Evolutionary conservation across 495 filamentous ascomycete species (phyloP).

Genomic region (Cercophora scortea): DNA sequence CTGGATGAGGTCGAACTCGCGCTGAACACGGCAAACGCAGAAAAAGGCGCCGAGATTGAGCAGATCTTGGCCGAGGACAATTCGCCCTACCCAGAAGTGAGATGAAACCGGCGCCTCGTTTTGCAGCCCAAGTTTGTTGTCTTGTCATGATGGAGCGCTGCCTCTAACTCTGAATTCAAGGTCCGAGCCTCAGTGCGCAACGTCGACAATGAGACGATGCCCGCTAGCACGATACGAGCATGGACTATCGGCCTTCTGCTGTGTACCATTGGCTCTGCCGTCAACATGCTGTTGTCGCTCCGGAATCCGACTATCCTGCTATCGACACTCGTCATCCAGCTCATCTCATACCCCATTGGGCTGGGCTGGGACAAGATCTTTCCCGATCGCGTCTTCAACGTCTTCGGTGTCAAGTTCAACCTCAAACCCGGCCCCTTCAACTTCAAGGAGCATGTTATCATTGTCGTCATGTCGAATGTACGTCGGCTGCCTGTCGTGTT

Average conservation of each 20-base stretch:
- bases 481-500: constrained; percentile 3
- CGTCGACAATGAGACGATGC: constrained; percentile 59
- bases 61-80: constrained; percentile 54
- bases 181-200: constrained; percentile 54
- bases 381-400: constrained; percentile 49
- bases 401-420: constrained; percentile 53
- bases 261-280: constrained; percentile 55
- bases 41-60: constrained; percentile 46
- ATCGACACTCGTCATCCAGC: constrained; percentile 59
- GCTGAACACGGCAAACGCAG: constrained; percentile 45
- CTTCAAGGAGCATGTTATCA: constrained; percentile 71
- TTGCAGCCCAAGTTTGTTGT: too few species aligned
- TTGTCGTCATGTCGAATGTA: constrained; percentile 66
- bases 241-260: constrained; percentile 63
- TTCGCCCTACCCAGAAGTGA: constrained; percentile 63
- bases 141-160: too few species aligned
- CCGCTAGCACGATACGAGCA: constrained; percentile 61
- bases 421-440: constrained; percentile 68
- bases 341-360: constrained; percentile 63
- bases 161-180: constrained; percentile 36
- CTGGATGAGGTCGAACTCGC: constrained; percentile 53
- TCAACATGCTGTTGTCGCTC: constrained; percentile 66
- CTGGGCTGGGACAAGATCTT: constrained; percentile 46
- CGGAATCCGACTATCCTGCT: constrained; percentile 57
- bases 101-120: constrained; percentile 1